Base-by-base conservation (phyloP, 352 stramenopile genomes). In the Phytophthora citrophthora region DNA sequence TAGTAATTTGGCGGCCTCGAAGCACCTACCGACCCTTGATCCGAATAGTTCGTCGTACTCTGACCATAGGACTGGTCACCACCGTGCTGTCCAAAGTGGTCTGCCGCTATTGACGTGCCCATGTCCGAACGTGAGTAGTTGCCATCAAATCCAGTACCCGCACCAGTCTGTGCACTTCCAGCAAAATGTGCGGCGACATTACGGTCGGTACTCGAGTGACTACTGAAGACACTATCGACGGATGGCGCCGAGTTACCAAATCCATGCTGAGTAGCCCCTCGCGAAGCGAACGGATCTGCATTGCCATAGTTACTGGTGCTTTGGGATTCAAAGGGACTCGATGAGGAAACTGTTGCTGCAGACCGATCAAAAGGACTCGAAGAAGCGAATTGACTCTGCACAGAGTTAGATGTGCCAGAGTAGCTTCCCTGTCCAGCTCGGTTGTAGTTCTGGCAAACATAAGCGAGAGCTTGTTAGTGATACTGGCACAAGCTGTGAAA, bases 91-190 rank as follows among this genome's bases (percentile, higher is more conserved):
- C 50, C 44, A n/a, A 74, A 74, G 16, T 61, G 55, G 4, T 29
- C 44, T 39, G 52, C 47, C 12, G 45, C 40, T 10, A 39, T 44
- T 34, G 54, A 7, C 20, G 16, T 32, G 23, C 16, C 48, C 12
- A 45, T 54, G 38, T 68, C 16, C 9, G 48, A 51, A 43, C 36
- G 43, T 45, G 36, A 52, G 15, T 70, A 59, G 7, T 49, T 54
- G 34, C 59, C 29, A 34, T 34, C 64, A 64, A 82, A 83, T 7
- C 60, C 47, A 46, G 64, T 50, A 52, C 64, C 55, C 5, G 58
- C 58, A 41, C 68, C 70, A 43, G 68, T 13, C 39, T 63, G 39
- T n/a, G 29, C 36, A 55, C 41, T 18, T 50, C 67, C 70, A 26
- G 43, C 52, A 59, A 80, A 78, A 8, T 76, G 59, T 20, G 62